Percentiles rank a stretch among this genome's conserved stretches.
Evolutionary conservation across 768 basidiomycete genomes (phyloP).

Genomic region (Boletus reticuloceps): DNA sequence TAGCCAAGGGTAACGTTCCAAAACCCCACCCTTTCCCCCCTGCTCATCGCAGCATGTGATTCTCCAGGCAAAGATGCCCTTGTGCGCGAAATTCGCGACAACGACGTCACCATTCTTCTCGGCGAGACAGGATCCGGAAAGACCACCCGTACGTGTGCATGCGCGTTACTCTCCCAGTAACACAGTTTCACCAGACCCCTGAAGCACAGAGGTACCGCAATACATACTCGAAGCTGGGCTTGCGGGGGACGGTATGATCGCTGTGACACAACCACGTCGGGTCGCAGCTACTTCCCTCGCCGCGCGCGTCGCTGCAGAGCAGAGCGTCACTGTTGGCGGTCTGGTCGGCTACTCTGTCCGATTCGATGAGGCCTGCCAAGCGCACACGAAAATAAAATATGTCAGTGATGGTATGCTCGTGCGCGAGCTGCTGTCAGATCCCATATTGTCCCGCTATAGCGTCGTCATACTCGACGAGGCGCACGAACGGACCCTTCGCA

Average conservation of each 20-base stretch:
- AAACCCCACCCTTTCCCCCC: background rate
- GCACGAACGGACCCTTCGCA: conserved; percentile 92
- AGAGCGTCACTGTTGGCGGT: conserved; percentile 65
- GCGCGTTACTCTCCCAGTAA: background rate
- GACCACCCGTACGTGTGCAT: conserved; percentile 82
- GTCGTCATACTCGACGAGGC: conserved; percentile 95
- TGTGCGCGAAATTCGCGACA: conserved; percentile 64
- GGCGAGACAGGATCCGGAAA: conserved; percentile 99
- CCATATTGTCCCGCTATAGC: conserved; percentile 75
- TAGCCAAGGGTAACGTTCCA: conserved; percentile 57
- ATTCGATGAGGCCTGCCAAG: conserved; percentile 79
- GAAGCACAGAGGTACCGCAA: conserved; percentile 86
- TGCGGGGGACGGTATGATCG: conserved; percentile 71
- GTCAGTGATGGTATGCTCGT: conserved; percentile 98
- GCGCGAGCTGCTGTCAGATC: conserved; percentile 83
- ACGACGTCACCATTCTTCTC: conserved; percentile 85
- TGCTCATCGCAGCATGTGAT: background rate
- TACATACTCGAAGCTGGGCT: conserved; percentile 86
- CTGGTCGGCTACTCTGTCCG: conserved; percentile 94
- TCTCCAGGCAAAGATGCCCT: conserved; percentile 69
- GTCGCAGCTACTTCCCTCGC: conserved; percentile 98
- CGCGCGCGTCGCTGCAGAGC: conserved; percentile 83
- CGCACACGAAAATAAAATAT: conserved; percentile 87
- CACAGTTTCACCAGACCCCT: conserved; percentile 21
- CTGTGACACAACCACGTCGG: conserved; percentile 91